These are phyloP conservation scores for Colletotrichum acutatum DNA, from an alignment of 2,329 filamentous ascomycete genomes.

Conservation along the genomic window DNA sequence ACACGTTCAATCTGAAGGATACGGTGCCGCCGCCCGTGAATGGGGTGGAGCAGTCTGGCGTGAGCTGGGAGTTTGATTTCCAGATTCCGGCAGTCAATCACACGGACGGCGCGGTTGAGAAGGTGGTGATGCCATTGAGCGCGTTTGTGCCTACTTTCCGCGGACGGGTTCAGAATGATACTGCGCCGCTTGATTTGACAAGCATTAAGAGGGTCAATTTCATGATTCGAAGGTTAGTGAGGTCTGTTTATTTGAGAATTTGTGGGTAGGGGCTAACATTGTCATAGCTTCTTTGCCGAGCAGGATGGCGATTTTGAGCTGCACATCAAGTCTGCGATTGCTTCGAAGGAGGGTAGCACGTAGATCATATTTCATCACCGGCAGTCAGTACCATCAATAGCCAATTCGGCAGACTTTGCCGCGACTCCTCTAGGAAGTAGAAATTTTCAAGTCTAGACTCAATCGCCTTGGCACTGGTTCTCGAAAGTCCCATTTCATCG, in stretches of 20 bases:
- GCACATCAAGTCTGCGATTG: conserved; percentile 27
- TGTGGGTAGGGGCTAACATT: not conserved
- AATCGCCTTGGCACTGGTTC: not conserved
- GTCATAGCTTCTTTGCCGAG: conserved; percentile 75
- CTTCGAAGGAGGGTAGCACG: not conserved
- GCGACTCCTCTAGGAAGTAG: fast-evolving
- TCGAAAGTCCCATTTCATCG: not conserved
- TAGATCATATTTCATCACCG: not conserved
- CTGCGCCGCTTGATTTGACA: conserved; percentile 66
- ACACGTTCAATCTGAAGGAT: conserved; percentile 82
- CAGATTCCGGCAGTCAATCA: conserved; percentile 36
- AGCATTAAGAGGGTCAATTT: conserved; percentile 75
- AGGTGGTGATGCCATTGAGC: conserved; percentile 70
- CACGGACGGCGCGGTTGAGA: conserved; percentile 41
- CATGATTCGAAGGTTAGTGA: conserved; percentile 81
- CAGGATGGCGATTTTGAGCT: conserved; percentile 73
- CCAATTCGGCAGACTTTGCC: not conserved
- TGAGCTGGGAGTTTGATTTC: conserved; percentile 82
- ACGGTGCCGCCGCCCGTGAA: conserved; percentile 66
- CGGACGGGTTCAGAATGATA: conserved; percentile 72
- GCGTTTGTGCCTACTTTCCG: conserved; percentile 79
- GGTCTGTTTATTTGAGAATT: fast-evolving
- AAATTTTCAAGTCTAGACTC: not conserved
- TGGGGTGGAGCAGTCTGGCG: conserved; percentile 74
- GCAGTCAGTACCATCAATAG: not conserved